A percentile compares a stretch with the other conserved stretches of the same genome.
These are phyloP conservation scores for Ormosia emarginata DNA, from an alignment of 306 rosid genomes.

Conservation along the genomic window DNA sequence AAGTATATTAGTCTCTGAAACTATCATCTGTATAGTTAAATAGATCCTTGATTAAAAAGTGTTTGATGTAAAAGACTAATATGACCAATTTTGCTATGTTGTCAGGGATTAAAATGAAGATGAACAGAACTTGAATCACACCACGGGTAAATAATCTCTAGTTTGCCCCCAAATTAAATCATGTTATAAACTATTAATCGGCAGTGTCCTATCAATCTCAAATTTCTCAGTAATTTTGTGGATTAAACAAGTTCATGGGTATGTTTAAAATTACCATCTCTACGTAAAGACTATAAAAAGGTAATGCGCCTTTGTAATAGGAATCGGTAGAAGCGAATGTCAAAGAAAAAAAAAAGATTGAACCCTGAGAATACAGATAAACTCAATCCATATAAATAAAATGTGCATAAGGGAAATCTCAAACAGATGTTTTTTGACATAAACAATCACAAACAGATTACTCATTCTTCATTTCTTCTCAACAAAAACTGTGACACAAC, in stretches of 20 bases:
- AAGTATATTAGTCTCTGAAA: too few species aligned
- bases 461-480: not conserved
- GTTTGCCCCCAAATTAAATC: not conserved
- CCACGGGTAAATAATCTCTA: not conserved
- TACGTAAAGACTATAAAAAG: not conserved
- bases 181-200: not conserved
- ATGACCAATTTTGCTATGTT: too few species aligned
- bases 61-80: too few species aligned
- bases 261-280: not conserved
- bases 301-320: not conserved
- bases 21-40: too few species aligned
- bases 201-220: not conserved
- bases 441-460: constrained; percentile 9
- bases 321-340: not conserved
- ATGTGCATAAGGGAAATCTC: constrained; percentile 11
- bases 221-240: not conserved
- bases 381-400: not conserved
- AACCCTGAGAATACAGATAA: constrained; percentile 1
- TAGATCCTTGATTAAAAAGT: too few species aligned
- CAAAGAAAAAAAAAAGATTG: not conserved
- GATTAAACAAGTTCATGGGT: not conserved
- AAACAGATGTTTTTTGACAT: not conserved
- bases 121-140: not conserved
- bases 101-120: too few species aligned
- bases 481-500: constrained; percentile 16